Conservation (phyloP, 2,329 filamentous ascomycete genomes). For the Talaromyces sp. region DNA sequence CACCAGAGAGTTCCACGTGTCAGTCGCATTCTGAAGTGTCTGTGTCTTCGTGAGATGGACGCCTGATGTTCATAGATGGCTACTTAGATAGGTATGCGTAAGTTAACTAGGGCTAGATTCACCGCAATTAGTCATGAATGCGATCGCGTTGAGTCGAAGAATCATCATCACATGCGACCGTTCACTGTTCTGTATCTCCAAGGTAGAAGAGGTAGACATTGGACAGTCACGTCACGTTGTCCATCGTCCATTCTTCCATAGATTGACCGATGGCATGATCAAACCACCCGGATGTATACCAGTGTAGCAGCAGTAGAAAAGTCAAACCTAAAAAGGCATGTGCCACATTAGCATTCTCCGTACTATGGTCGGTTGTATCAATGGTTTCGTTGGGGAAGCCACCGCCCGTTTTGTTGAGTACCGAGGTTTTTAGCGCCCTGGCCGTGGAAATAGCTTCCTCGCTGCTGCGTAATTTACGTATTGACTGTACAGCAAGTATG, state of each 20-base stretch:
- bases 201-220: background rate
- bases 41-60: background rate
- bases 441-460: constrained; percentile 6
- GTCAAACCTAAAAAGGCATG: background rate
- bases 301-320: background rate
- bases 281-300: background rate
- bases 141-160: background rate
- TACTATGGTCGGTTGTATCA: background rate
- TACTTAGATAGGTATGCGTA: background rate
- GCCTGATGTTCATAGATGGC: background rate
- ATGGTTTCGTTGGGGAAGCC: constrained; percentile 13
- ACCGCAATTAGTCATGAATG: background rate
- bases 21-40: background rate
- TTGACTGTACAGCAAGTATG: background rate
- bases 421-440: background rate
- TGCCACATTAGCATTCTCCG: background rate
- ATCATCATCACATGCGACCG: background rate
- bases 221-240: background rate
- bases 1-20: background rate
- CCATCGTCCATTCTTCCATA: background rate
- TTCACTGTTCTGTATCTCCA: background rate
- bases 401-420: constrained; percentile 11
- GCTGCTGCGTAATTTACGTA: background rate
- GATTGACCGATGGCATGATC: background rate
- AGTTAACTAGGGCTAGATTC: background rate